Evolutionary conservation across 495 filamentous ascomycete species (phyloP).

Genomic region (Glarea lozoyensis): DNA sequence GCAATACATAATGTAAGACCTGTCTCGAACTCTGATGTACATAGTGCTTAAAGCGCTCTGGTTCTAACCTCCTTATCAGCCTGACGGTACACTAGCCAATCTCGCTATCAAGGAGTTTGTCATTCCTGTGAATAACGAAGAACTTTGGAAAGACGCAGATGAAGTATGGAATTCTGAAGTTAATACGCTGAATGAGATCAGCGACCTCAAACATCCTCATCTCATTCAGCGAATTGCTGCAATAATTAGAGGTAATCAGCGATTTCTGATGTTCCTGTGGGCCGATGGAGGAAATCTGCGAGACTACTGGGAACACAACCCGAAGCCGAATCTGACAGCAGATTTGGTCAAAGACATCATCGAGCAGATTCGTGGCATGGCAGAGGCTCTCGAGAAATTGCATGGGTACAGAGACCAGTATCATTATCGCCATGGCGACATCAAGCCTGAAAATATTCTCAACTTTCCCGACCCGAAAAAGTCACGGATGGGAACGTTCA

Average conservation of each 20-base stretch:
- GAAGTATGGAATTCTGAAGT: slow-evolving; percentile 1
- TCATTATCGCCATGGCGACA: slow-evolving; percentile 6
- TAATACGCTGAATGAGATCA: slow-evolving; percentile 3
- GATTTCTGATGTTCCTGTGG: slow-evolving; percentile 17
- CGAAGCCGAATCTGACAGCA: neutral
- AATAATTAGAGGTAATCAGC: slow-evolving; percentile 3
- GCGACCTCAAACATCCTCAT: slow-evolving; percentile 4
- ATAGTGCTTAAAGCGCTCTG: too few relatives aligned
- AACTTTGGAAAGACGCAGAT: neutral
- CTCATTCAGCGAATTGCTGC: slow-evolving; percentile 13
- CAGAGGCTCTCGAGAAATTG: slow-evolving; percentile 2
- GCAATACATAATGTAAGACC: neutral
- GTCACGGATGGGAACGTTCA: slow-evolving; percentile 1
- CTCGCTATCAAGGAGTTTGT: slow-evolving; percentile 7
- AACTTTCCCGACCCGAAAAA: neutral
- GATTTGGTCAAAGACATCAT: slow-evolving; percentile 2
- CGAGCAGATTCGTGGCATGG: slow-evolving; percentile 1
- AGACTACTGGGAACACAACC: slow-evolving; percentile 9
- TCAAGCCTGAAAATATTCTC: slow-evolving; percentile 13
- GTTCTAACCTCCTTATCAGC: neutral
- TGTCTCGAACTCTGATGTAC: neutral
- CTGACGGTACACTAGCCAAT: neutral
- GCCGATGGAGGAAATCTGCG: slow-evolving; percentile 16
- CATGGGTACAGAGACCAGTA: neutral
- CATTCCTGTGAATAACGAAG: neutral